These are phyloP conservation scores for Termitomyces sp. DNA, from an alignment of 768 basidiomycete genomes.

Conservation along the genomic window DNA sequence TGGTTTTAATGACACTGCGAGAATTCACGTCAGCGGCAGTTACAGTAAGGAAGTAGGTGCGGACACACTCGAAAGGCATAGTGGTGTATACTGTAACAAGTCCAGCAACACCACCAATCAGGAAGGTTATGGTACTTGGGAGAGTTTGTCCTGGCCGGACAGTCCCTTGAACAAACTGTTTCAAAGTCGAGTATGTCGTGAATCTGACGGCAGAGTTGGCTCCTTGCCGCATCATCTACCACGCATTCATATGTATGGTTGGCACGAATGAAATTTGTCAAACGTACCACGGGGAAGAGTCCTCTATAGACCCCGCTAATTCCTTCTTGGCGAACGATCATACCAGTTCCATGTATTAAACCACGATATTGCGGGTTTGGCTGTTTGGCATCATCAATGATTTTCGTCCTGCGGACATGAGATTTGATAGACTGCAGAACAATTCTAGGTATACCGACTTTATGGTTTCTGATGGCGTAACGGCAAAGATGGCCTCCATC, in stretches of 20 bases:
- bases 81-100: conserved; percentile 92
- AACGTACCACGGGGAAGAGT: conserved; percentile 85
- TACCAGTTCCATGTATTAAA: conserved; percentile 76
- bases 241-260: not conserved
- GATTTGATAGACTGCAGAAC: not conserved
- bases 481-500: conserved; percentile 90
- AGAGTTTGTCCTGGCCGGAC: conserved; percentile 80
- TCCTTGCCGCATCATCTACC: conserved; percentile 94
- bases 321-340: conserved; percentile 85
- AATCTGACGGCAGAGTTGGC: conserved; percentile 97
- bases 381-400: conserved; percentile 91
- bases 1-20: conserved; percentile 88
- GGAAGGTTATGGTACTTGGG: conserved; percentile 88
- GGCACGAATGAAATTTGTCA: not conserved
- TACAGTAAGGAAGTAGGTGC: not conserved
- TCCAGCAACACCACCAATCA: conserved; percentile 90
- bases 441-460: conserved; percentile 58
- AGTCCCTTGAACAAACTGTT: conserved; percentile 87
- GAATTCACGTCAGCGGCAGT: not conserved
- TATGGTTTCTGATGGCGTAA: conserved; percentile 97
- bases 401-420: conserved; percentile 70
- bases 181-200: conserved; percentile 91
- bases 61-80: conserved; percentile 75
- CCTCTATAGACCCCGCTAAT: conserved; percentile 84
- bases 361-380: conserved; percentile 85